phyloP scores from a whole-genome alignment of 495 filamentous ascomycete species.

The Podospora conica region DNA sequence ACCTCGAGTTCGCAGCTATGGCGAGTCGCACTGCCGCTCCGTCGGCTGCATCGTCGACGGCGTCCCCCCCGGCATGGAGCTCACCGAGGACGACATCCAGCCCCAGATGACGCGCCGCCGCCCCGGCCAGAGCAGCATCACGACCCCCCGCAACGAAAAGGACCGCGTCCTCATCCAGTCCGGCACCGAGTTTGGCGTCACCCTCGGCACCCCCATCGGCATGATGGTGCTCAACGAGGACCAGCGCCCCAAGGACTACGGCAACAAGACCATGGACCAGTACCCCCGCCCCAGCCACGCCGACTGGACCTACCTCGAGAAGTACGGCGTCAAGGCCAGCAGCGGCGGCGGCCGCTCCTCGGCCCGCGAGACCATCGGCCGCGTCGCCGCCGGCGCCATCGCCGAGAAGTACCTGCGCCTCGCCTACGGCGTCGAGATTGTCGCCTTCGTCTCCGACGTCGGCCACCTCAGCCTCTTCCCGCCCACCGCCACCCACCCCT shows the following conservation, averaged over 20 bases:
- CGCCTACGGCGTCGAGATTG: conserved; percentile 80
- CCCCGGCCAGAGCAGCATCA: conserved; percentile 84
- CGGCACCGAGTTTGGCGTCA: conserved; percentile 87
- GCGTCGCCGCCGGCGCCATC: conserved; percentile 91
- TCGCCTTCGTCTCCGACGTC: conserved; percentile 84
- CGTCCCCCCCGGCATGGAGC: conserved; percentile 79
- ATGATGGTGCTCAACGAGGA: conserved; percentile 88
- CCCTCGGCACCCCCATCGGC: conserved; percentile 86
- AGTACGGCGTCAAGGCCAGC: conserved; percentile 93
- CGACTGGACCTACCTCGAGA: conserved; percentile 94
- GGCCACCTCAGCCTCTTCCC: conserved; percentile 80
- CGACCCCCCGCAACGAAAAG: conserved; percentile 89
- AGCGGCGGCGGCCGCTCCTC: conserved; percentile 88
- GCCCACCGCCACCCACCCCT: conserved; percentile 66
- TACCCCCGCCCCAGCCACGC: conserved; percentile 92
- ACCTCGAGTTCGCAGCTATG: conserved; percentile 52
- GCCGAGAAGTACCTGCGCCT: conserved; percentile 86
- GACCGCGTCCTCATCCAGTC: conserved; percentile 90
- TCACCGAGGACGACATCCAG: conserved; percentile 88
- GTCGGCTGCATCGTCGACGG: conserved; percentile 88
- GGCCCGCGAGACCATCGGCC: conserved; percentile 88
- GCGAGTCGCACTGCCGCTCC: conserved; percentile 86
- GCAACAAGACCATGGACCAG: conserved; percentile 80
- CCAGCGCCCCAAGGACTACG: conserved; percentile 87
- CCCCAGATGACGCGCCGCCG: conserved; percentile 88